Base-by-base conservation (phyloP, 192 early-diverging fungal species). In the Dispira parvispora region DNA sequence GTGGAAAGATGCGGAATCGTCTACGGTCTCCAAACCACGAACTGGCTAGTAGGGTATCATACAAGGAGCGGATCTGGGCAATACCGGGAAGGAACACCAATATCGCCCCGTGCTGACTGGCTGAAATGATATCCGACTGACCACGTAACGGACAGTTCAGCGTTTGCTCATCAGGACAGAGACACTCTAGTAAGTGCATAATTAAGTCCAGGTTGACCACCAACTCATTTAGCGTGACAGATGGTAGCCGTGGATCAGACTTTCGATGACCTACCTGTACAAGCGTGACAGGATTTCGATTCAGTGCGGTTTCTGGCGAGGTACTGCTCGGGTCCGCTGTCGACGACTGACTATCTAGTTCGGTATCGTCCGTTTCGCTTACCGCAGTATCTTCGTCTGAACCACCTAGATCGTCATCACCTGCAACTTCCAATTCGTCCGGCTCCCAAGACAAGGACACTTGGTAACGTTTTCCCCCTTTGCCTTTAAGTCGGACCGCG, bases 71-170 rank as follows among this genome's bases (percentile, higher is more conserved):
- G 47, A 91, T 91, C 63, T 89, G 88, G 21, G 74, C 72, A 78
- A 84, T 74, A 21, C 81, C 81, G 0, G 80, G 75, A 43, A 69
- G 70, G 69, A 92, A 91, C 32, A 91, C 73, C 10, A 92, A 65
- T 13, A 91, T 84, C 0, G 86, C 82, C 1, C 90, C 88, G 11
- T 20, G 26, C 50, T 52, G 50, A 20, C 13, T 52, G 50, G 50
- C 50, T 11, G 50, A 20, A 18, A n/a, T 52, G 50, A n/a, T 26
- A n/a, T 9, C 21, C 10, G 50, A 52, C 50, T 26, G 18, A 18
- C 50, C 18, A 38, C 32, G 32, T 6, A 38, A 38, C 32, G 32
- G 32, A 38, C 32, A 38, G 32, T 38, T 6, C 32, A 38, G 32
- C 32, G 32, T 38, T 38, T 38, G 32, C 3, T 38, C 32, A 38